These are phyloP conservation scores for Cordyceps cateniannulata DNA, from an alignment of 2,329 filamentous ascomycete species.

Conservation along the genomic window DNA sequence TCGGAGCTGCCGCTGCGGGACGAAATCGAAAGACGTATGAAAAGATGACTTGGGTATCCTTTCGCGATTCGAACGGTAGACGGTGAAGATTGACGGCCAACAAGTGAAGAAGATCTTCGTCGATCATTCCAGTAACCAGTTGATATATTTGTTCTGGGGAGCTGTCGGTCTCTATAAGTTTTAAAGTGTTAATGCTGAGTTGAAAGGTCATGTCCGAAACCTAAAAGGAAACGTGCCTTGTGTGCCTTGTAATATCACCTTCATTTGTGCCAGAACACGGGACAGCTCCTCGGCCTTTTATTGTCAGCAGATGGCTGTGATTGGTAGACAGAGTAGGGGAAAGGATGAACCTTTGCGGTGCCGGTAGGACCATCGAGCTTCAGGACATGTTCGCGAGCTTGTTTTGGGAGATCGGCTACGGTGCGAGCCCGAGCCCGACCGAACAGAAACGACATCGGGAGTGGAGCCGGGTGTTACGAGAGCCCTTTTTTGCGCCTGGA, in stretches of 20 bases:
- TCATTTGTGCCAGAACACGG: constrained; percentile 84
- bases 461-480: not conserved
- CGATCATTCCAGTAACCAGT: constrained; percentile 75
- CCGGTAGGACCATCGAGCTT: constrained; percentile 45
- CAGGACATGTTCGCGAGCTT: constrained; percentile 47
- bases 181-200: not conserved
- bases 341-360: constrained; percentile 36
- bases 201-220: not conserved
- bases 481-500: not conserved
- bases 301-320: constrained; percentile 15
- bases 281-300: constrained; percentile 76
- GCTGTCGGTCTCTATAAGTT: constrained; percentile 65
- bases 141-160: constrained; percentile 83
- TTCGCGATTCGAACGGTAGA: constrained; percentile 90
- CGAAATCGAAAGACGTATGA: constrained; percentile 91
- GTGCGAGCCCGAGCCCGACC: constrained; percentile 45
- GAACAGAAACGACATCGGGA: constrained; percentile 49
- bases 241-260: constrained; percentile 85
- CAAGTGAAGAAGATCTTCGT: constrained; percentile 81
- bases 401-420: constrained; percentile 47
- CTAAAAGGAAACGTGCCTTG: constrained; percentile 53
- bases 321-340: constrained; percentile 1
- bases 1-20: constrained; percentile 57
- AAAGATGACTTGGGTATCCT: constrained; percentile 93
- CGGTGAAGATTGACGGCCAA: constrained; percentile 77